These are phyloP conservation scores for Plantago lanceolata DNA, from an alignment of 305 asterid species.

Conservation along the genomic window DNA sequence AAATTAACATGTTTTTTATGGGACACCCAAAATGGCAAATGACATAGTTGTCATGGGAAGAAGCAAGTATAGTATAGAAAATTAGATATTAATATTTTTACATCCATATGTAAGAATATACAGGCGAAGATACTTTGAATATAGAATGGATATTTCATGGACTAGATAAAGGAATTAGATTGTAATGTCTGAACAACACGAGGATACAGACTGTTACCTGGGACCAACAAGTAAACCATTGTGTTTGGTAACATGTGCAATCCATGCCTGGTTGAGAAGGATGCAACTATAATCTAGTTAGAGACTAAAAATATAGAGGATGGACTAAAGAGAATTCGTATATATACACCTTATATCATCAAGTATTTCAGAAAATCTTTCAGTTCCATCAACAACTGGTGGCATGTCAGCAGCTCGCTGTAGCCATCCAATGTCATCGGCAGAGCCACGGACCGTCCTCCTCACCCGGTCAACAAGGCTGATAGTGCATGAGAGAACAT, in stretches of 20 bases:
- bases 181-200: background rate
- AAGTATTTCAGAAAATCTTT: constrained; percentile 66
- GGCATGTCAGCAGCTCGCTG: constrained; percentile 70
- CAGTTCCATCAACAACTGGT: constrained; percentile 82
- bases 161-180: background rate
- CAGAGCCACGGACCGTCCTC: constrained; percentile 87
- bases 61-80: too few species aligned
- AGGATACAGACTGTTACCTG: constrained; percentile 52
- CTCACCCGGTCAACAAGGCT: constrained; percentile 82
- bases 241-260: constrained; percentile 75
- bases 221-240: constrained; percentile 85
- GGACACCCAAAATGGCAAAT: too few species aligned
- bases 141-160: too few species aligned
- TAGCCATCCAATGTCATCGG: constrained; percentile 96
- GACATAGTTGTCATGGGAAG: too few species aligned
- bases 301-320: constrained; percentile 17
- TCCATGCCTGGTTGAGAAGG: constrained; percentile 71
- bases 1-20: too few species aligned
- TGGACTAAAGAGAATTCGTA: constrained; percentile 11
- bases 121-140: too few species aligned
- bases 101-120: too few species aligned
- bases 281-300: constrained; percentile 20
- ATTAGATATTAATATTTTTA: too few species aligned
- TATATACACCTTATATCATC: constrained; percentile 60
- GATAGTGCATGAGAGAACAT: constrained; percentile 17